Evolutionary conservation across 2,329 filamentous ascomycete species (phyloP), one percentile per base, ranked within the genome.

Genomic region (Aspergillus amoenus): DNA sequence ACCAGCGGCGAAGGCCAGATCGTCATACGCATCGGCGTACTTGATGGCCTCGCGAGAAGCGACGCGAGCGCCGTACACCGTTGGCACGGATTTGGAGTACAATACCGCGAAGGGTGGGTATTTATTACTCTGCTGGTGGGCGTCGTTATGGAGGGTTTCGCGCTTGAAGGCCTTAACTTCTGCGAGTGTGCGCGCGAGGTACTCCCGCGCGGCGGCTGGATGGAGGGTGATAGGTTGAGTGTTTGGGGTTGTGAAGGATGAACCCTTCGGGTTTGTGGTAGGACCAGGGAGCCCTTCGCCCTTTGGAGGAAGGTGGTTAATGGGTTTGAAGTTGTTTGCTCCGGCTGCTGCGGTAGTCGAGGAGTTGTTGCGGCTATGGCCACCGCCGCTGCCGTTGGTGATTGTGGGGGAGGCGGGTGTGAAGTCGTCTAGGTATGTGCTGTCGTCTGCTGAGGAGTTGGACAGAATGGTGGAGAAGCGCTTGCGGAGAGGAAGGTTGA

Each of bases 1-100:
- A 2, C 93, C 92, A 21, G 88, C 88, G 0, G 89, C 88, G 75
- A 97, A 97, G 0, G 91, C 84, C 2, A 97, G 80, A 65, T 95
- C 88, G 63, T 96, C 91, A 70, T 96, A 97, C 0, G 86, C 88
- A 72, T 95, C 91, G 0, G 85, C 79, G 59, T 86, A 85, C 49
- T 86, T 83, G 63, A 97, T 96, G 0, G 83, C 86, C 53, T 93
- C 91, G 3, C 83, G 80, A 2, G 85, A 85, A 13, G 83, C 77
- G 0, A 97, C 91, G 44, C 88, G 86, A 0, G 90, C 91, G 0
- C 88, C 91, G 69, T 87, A 91, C 1, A 96, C 90, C 0, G 93
- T 97, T 0, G 93, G 93, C 1, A 88, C 90, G 22, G 86, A 86
- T 72, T 96, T 96, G 55, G 90, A 89, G 74, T 96, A 97, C 8